A percentile compares a stretch with the other conserved stretches of the same genome.
These are phyloP conservation scores for Daldinia grandis DNA, from an alignment of 495 filamentous ascomycete genomes.

Conservation along the genomic window DNA sequence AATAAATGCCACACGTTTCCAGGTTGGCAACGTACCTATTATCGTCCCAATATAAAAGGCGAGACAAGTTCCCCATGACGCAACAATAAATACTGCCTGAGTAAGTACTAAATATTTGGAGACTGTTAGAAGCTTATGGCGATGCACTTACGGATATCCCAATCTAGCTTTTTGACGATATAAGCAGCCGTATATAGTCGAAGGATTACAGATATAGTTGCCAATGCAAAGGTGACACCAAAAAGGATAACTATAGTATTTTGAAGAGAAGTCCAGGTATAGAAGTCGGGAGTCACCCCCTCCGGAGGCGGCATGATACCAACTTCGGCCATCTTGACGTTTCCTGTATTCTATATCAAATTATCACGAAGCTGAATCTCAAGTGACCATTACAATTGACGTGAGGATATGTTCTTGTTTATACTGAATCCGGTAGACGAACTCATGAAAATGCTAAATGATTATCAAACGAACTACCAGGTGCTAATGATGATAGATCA, in stretches of 20 bases:
- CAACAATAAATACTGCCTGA: constrained; percentile 6
- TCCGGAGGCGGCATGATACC: constrained; percentile 12
- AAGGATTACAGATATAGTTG: neutral
- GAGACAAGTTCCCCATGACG: constrained; percentile 6
- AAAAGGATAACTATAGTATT: neutral
- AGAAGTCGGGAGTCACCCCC: constrained; percentile 11
- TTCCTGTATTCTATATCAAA: neutral
- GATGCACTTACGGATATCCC: constrained; percentile 13
- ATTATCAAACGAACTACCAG: neutral
- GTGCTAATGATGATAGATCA: neutral
- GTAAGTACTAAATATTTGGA: neutral
- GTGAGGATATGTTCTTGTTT: neutral
- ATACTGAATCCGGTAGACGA: neutral
- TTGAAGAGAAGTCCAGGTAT: constrained; percentile 6
- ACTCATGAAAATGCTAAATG: neutral
- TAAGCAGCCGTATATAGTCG: constrained; percentile 15
- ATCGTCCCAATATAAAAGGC: constrained; percentile 1
- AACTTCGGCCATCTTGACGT: constrained; percentile 10
- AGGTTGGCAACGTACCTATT: neutral
- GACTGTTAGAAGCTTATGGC: neutral
- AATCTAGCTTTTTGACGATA: constrained; percentile 19
- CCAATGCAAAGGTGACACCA: neutral
- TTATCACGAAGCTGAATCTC: neutral
- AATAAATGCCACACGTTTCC: neutral
- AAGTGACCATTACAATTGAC: neutral